These are phyloP conservation scores for Biscogniauxia marginata DNA, from an alignment of 2,329 filamentous ascomycete species.

Conservation along the genomic window DNA sequence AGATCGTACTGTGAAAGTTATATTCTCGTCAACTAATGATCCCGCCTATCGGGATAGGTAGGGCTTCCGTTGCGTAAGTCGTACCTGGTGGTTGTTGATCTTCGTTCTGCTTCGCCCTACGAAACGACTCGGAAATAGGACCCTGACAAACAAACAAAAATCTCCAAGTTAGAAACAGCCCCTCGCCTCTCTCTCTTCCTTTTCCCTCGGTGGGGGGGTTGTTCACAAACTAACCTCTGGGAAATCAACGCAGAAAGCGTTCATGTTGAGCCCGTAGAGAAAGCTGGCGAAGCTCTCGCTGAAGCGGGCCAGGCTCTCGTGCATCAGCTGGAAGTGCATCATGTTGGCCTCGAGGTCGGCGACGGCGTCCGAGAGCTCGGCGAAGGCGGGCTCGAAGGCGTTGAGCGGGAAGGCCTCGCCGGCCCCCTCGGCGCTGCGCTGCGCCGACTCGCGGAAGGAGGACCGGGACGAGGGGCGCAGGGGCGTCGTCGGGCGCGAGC, in stretches of 20 bases:
- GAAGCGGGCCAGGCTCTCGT: slow-evolving; percentile 89
- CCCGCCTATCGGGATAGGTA: neutral
- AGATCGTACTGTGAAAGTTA: slow-evolving; percentile 18
- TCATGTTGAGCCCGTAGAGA: slow-evolving; percentile 96
- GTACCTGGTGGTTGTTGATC: slow-evolving; percentile 38
- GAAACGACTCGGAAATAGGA: slow-evolving; percentile 81
- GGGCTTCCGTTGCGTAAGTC: neutral
- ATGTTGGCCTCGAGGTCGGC: slow-evolving; percentile 96
- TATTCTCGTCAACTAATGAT: slow-evolving; percentile 1
- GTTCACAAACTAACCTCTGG: slow-evolving; percentile 75
- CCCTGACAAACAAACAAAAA: slow-evolving; percentile 49
- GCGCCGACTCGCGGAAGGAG: slow-evolving; percentile 77
- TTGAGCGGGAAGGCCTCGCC: slow-evolving; percentile 70
- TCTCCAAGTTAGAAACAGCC: too few relatives aligned
- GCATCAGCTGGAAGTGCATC: slow-evolving; percentile 95
- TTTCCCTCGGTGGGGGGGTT: too few relatives aligned
- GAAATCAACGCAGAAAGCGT: slow-evolving; percentile 97
- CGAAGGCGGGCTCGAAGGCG: slow-evolving; percentile 83
- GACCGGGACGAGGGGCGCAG: slow-evolving; percentile 86
- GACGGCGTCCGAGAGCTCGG: slow-evolving; percentile 90
- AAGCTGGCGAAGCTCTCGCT: slow-evolving; percentile 96
- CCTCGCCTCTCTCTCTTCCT: neutral
- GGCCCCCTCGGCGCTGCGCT: slow-evolving; percentile 48
- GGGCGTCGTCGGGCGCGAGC: slow-evolving; percentile 83
- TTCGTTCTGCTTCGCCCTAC: slow-evolving; percentile 59